Evolutionary conservation across 2,329 filamentous ascomycete species (phyloP).

Genomic region (Pseudonectria foliicola): DNA sequence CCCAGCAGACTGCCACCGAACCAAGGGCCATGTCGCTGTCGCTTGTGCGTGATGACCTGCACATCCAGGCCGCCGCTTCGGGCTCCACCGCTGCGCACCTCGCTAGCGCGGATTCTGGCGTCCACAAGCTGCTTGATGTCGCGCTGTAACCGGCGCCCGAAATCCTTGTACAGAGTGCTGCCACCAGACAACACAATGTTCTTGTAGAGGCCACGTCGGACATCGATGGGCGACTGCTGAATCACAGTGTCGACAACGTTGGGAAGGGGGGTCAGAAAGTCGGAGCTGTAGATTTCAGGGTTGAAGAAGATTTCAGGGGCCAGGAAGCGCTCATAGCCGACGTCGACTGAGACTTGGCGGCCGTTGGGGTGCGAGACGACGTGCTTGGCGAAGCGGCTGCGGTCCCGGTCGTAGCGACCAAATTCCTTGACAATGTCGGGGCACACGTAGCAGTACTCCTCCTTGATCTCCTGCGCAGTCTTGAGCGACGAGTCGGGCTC

Average conservation of each 20-base stretch:
- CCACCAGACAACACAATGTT: slow-evolving; percentile 98
- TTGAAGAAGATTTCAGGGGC: slow-evolving; percentile 99
- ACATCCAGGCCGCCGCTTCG: slow-evolving; percentile 93
- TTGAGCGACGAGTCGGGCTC: slow-evolving; percentile 96
- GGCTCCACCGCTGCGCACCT: slow-evolving; percentile 83
- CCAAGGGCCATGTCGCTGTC: slow-evolving; percentile 96
- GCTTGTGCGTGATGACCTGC: slow-evolving; percentile 94
- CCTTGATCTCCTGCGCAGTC: slow-evolving; percentile 97
- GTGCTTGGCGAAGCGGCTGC: slow-evolving; percentile 85
- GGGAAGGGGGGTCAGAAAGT: slow-evolving; percentile 92
- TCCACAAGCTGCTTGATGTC: slow-evolving; percentile 97
- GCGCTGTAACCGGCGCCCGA: slow-evolving; percentile 88
- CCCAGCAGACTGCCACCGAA: slow-evolving; percentile 95
- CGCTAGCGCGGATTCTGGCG: slow-evolving; percentile 83
- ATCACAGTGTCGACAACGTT: slow-evolving; percentile 95
- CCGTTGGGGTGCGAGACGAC: slow-evolving; percentile 80
- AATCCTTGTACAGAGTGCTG: slow-evolving; percentile 97
- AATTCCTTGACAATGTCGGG: slow-evolving; percentile 99
- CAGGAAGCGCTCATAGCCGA: slow-evolving; percentile 96
- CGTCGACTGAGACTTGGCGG: slow-evolving; percentile 76
- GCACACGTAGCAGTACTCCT: slow-evolving; percentile 97
- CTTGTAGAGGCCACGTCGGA: slow-evolving; percentile 95
- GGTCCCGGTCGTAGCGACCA: slow-evolving; percentile 85
- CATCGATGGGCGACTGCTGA: slow-evolving; percentile 95
- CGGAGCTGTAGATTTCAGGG: slow-evolving; percentile 97